These are phyloP conservation scores for Acacia concinna DNA, from an alignment of 331 rosid species.

Conservation along the genomic window DNA sequence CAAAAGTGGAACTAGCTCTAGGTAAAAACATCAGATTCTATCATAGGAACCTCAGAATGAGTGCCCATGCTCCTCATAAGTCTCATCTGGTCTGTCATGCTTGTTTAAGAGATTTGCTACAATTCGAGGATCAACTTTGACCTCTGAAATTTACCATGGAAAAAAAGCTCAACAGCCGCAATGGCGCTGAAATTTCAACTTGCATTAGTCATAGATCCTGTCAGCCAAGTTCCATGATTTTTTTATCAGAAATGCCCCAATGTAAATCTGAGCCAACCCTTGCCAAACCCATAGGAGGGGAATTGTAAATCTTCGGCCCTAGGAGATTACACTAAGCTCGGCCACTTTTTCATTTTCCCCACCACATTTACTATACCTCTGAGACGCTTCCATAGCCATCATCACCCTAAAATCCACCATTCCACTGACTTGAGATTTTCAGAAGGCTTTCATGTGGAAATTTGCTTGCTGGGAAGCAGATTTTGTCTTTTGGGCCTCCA, in stretches of 20 bases:
- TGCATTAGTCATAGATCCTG: background rate
- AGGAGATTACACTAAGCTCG: constrained; percentile 15
- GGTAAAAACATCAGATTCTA: background rate
- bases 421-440: background rate
- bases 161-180: background rate
- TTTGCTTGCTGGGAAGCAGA: constrained; percentile 23
- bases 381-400: constrained; percentile 1
- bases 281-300: background rate
- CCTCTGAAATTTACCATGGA: background rate
- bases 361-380: background rate
- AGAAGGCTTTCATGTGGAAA: background rate
- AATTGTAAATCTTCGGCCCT: background rate
- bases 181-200: background rate
- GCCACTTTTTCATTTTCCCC: background rate
- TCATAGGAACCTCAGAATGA: background rate
- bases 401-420: constrained; percentile 6
- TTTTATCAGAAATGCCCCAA: background rate
- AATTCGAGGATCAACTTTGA: background rate
- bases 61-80: background rate
- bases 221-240: background rate
- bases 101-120: constrained; percentile 9
- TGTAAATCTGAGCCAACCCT: background rate
- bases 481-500: background rate
- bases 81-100: background rate
- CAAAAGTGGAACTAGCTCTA: background rate